Conservation (phyloP, 164 flowering plant genomes). For the Paratinospora sagittata region DNA sequence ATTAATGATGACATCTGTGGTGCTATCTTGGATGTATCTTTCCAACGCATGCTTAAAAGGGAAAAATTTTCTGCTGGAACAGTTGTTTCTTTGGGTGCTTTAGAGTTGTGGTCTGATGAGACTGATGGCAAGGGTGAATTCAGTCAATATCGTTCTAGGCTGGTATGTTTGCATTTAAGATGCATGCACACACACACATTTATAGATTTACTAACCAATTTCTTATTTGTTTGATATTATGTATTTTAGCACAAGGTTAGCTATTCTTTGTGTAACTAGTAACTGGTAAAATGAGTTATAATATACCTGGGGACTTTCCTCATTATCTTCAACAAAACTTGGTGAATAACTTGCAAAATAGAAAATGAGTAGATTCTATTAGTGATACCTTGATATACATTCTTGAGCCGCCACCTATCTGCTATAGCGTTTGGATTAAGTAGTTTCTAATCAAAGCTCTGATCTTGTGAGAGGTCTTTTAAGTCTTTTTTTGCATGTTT, state of each 20-base stretch:
- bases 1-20: conserved; percentile 65
- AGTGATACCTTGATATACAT: too few species aligned
- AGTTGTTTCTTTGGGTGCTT: conserved; percentile 36
- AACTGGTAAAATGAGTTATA: not conserved
- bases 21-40: conserved; percentile 61
- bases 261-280: not conserved
- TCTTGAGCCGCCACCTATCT: too few species aligned
- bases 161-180: conserved; percentile 45
- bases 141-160: conserved; percentile 78
- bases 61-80: conserved; percentile 53
- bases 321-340: not conserved
- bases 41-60: conserved; percentile 67
- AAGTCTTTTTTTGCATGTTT: too few species aligned
- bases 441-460: too few species aligned
- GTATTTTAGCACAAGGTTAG: not conserved
- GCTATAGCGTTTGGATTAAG: too few species aligned
- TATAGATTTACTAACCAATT: not conserved
- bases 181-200: too few species aligned
- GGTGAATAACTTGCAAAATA: not conserved
- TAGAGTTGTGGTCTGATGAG: conserved; percentile 95
- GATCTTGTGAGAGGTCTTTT: too few species aligned
- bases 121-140: conserved; percentile 86
- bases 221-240: not conserved
- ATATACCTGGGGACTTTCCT: not conserved
- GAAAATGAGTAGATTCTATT: not conserved